phyloP scores from a whole-genome alignment of 495 filamentous ascomycete species.

The Physcia stellaris region DNA sequence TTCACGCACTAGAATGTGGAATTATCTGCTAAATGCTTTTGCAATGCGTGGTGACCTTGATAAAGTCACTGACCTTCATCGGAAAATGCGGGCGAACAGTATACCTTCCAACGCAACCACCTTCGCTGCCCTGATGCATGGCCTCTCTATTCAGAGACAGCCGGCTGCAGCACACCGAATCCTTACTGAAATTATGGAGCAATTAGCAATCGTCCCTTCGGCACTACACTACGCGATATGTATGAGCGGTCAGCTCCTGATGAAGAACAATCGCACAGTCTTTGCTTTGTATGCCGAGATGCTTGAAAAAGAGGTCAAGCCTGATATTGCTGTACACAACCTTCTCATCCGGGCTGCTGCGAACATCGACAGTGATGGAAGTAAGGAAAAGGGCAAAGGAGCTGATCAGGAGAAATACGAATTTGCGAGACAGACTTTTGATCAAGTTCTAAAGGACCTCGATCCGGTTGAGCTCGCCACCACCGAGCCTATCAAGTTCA shows the following conservation, averaged over 20 bases:
- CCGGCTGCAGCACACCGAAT: conserved; percentile 53
- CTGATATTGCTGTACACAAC: conserved; percentile 31
- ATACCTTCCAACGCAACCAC: conserved; percentile 56
- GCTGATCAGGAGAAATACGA: background rate
- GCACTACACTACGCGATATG: conserved; percentile 65
- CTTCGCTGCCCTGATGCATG: conserved; percentile 60
- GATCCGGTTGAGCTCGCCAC: conserved; percentile 18
- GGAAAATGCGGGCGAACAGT: conserved; percentile 41
- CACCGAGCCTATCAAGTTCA: conserved; percentile 17
- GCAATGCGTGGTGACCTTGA: conserved; percentile 51
- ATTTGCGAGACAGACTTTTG: conserved; percentile 16
- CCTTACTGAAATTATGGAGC: conserved; percentile 43
- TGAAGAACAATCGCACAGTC: conserved; percentile 35
- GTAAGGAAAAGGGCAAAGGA: background rate
- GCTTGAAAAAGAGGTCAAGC: conserved; percentile 28
- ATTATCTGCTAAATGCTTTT: conserved; percentile 54
- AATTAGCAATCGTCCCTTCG: conserved; percentile 42
- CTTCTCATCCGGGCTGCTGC: conserved; percentile 30
- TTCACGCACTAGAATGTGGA: conserved; percentile 57
- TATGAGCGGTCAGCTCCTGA: conserved; percentile 48
- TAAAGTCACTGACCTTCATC: conserved; percentile 44
- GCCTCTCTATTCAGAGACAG: conserved; percentile 44
- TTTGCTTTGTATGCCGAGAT: conserved; percentile 40
- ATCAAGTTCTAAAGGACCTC: conserved; percentile 19
- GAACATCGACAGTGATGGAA: conserved; percentile 3